Evolutionary conservation across 441 rosid species (phyloP).

Genomic region (Manihot esculenta): DNA sequence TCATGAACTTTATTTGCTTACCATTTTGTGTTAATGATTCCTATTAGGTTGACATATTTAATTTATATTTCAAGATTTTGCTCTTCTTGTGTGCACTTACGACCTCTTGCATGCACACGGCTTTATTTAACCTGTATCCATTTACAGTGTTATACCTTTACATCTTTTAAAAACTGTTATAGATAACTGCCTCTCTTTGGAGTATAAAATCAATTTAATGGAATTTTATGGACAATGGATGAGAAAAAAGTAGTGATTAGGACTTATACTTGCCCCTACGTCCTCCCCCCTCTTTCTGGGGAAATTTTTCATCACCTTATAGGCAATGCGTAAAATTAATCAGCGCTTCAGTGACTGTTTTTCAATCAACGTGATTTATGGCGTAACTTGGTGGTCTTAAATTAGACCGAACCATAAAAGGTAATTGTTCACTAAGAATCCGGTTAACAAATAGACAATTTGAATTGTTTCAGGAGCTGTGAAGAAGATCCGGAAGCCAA

Average conservation of each 20-base stretch:
- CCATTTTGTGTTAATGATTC: too few relatives aligned
- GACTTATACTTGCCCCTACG: neutral
- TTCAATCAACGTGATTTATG: neutral
- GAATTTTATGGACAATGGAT: neutral
- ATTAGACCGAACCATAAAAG: neutral
- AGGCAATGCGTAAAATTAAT: neutral
- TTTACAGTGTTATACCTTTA: too few relatives aligned
- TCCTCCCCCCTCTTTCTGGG: neutral
- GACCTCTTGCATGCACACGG: too few relatives aligned
- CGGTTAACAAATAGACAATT: constrained; percentile 1
- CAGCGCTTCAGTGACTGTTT: neutral
- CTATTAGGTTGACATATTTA: too few relatives aligned
- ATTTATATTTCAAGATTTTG: too few relatives aligned
- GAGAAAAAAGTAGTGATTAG: neutral
- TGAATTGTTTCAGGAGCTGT: constrained; percentile 40
- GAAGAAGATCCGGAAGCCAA: constrained; percentile 81
- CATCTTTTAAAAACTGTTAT: neutral
- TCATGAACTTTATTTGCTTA: too few relatives aligned
- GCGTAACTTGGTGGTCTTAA: neutral
- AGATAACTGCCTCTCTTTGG: neutral
- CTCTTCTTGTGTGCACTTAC: too few relatives aligned
- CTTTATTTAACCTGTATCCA: too few relatives aligned
- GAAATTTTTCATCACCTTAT: neutral
- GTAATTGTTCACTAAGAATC: neutral
- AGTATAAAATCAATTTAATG: neutral